Percentiles rank a stretch among this genome's conserved stretches.
phyloP scores from a whole-genome alignment of 345 rosid species.

The Kandelia obovata region DNA sequence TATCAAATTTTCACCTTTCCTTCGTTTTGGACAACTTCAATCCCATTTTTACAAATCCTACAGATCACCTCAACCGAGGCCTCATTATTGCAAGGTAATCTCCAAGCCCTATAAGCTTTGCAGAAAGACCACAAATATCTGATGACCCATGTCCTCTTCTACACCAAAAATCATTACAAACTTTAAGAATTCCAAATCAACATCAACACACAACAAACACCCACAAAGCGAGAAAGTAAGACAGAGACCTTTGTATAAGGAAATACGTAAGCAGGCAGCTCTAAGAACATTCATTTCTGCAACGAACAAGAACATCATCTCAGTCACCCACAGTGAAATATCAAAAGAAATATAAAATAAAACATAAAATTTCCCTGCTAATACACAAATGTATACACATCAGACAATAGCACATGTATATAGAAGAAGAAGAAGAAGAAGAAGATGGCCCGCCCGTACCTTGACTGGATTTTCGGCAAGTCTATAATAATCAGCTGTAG shows the following conservation, averaged over 20 bases:
- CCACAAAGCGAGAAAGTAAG: conserved; percentile 6
- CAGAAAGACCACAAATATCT: conserved; percentile 5
- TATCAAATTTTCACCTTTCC: conserved; percentile 19
- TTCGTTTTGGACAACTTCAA: conserved; percentile 6
- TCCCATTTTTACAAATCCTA: conserved; percentile 22
- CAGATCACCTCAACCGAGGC: conserved; percentile 37
- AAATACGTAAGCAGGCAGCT: conserved; percentile 11
- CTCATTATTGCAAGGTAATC: conserved; percentile 21
- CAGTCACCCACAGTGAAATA: background rate
- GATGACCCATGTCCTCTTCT: conserved; percentile 31
- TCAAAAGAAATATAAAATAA: background rate
- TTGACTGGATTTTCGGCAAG: conserved; percentile 50
- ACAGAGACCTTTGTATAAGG: conserved; percentile 15
- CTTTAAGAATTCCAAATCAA: conserved; percentile 12
- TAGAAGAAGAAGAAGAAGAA: conserved; percentile 1
- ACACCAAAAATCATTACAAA: conserved; percentile 30
- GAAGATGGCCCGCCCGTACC: conserved; percentile 34
- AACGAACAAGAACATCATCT: conserved; percentile 10
- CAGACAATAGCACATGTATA: background rate
- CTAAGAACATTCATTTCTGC: conserved; percentile 27
- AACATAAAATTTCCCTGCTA: background rate
- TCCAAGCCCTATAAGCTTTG: conserved; percentile 13
- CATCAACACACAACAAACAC: conserved; percentile 4
- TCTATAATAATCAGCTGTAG: conserved; percentile 67
- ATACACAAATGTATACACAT: too few species aligned